A percentile compares a stretch with the other conserved stretches of the same genome.
phyloP scores from a whole-genome alignment of 306 rosid species.

The Lablab purpureus region DNA sequence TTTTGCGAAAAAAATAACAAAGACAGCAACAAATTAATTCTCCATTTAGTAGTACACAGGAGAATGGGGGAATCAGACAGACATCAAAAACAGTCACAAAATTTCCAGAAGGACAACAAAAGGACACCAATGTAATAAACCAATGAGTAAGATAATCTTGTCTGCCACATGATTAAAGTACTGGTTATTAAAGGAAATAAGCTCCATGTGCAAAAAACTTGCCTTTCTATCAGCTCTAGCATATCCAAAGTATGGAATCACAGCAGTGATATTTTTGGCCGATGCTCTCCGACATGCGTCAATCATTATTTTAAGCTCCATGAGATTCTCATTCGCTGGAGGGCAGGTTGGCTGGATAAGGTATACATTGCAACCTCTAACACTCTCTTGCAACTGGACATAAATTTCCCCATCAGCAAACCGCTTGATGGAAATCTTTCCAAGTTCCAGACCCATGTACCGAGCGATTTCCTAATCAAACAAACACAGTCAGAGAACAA shows the following conservation, averaged over 20 bases:
- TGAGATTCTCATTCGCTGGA: constrained; percentile 95
- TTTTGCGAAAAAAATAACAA: neutral
- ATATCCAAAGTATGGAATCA: constrained; percentile 96
- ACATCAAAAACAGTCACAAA: constrained; percentile 21
- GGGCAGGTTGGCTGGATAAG: constrained; percentile 92
- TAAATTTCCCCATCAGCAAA: constrained; percentile 98
- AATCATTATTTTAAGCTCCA: constrained; percentile 90
- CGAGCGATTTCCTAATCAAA: constrained; percentile 82
- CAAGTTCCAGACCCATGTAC: constrained; percentile 93
- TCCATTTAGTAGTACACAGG: neutral
- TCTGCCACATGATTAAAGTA: neutral
- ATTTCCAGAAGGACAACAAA: constrained; percentile 1
- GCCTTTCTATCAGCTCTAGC: constrained; percentile 99
- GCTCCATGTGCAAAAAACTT: constrained; percentile 37
- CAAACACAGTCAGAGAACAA: constrained; percentile 20
- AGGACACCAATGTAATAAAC: neutral
- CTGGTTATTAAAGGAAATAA: neutral
- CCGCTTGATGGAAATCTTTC: constrained; percentile 77
- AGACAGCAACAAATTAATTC: neutral
- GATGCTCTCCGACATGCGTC: constrained; percentile 99
- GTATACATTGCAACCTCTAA: constrained; percentile 91
- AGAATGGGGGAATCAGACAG: neutral
- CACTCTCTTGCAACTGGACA: constrained; percentile 96
- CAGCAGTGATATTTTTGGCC: constrained; percentile 89
- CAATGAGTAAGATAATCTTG: neutral